Percentiles rank a stretch among this genome's conserved stretches.
Evolutionary conservation across 345 rosid species (phyloP).

Genomic region (Brassica juncea): DNA sequence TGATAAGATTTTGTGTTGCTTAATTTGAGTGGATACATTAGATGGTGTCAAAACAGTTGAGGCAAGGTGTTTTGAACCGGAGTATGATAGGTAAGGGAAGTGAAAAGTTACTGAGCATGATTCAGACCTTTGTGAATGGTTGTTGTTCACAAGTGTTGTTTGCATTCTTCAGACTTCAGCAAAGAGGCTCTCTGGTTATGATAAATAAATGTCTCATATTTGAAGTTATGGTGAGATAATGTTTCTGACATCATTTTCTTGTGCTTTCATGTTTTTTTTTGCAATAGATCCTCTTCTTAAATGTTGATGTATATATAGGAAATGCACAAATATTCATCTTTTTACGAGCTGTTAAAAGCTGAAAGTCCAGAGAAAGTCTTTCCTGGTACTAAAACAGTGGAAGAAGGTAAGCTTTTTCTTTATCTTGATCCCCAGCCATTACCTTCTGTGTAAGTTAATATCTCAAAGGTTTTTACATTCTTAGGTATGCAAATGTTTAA

Average conservation of each 20-base stretch:
- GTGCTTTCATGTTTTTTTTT: slow-evolving; percentile 14
- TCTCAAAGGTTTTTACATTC: not conserved
- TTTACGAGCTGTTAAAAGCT: slow-evolving; percentile 58
- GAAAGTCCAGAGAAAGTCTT: slow-evolving; percentile 63
- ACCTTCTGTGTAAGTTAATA: not conserved
- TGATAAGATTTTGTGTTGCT: slow-evolving; percentile 6
- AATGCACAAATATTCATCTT: slow-evolving; percentile 49
- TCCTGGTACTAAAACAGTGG: slow-evolving; percentile 57
- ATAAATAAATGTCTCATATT: slow-evolving; percentile 58
- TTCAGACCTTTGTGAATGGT: not conserved
- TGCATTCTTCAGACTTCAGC: slow-evolving; percentile 50
- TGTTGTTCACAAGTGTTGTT: slow-evolving; percentile 27
- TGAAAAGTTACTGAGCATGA: not conserved
- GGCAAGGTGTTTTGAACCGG: slow-evolving; percentile 49
- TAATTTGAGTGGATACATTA: slow-evolving; percentile 24
- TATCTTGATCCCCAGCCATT: not conserved
- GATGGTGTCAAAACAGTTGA: slow-evolving; percentile 54
- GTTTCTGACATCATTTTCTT: not conserved
- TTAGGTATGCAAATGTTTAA: slow-evolving; percentile 30
- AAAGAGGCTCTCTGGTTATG: slow-evolving; percentile 50
- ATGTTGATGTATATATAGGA: slow-evolving; percentile 39
- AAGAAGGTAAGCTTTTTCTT: slow-evolving; percentile 54
- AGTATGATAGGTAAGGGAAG: slow-evolving; percentile 44
- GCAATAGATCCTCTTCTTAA: slow-evolving; percentile 3
- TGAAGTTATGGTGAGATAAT: slow-evolving; percentile 61